Percentiles rank a stretch among this genome's conserved stretches.
These are phyloP conservation scores for Aspergillus ochraceus DNA, from an alignment of 2,329 filamentous ascomycete genomes.

Conservation along the genomic window DNA sequence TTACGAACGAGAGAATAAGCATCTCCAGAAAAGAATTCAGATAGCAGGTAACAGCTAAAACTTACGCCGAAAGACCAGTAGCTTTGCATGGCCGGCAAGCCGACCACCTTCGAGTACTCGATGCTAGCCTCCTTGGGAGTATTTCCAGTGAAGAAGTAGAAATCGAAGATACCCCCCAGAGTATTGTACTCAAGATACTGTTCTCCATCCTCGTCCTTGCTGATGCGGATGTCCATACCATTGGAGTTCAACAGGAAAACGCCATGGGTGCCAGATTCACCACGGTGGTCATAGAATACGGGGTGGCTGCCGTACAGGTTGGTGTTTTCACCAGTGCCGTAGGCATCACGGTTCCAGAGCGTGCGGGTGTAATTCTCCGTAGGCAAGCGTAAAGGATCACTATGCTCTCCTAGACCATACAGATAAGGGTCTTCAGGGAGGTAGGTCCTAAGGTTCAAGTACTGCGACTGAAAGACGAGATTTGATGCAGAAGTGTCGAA, in stretches of 20 bases:
- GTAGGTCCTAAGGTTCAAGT: slow-evolving; percentile 69
- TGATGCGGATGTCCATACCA: slow-evolving; percentile 75
- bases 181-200: slow-evolving; percentile 80
- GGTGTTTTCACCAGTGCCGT: slow-evolving; percentile 57
- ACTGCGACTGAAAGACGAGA: slow-evolving; percentile 76
- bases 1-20: too few relatives aligned
- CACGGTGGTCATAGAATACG: slow-evolving; percentile 72
- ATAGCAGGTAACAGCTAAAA: background rate
- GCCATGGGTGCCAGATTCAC: slow-evolving; percentile 56
- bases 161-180: slow-evolving; percentile 73
- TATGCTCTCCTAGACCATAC: slow-evolving; percentile 79
- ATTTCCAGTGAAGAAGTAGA: slow-evolving; percentile 65
- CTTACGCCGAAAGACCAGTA: slow-evolving; percentile 63
- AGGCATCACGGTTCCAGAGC: slow-evolving; percentile 69
- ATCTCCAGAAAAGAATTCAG: background rate
- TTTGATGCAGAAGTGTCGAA: slow-evolving; percentile 69
- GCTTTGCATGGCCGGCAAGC: slow-evolving; percentile 60
- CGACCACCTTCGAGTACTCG: slow-evolving; percentile 61
- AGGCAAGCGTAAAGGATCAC: slow-evolving; percentile 67
- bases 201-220: slow-evolving; percentile 57
- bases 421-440: slow-evolving; percentile 69
- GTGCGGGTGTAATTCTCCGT: slow-evolving; percentile 70
- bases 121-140: slow-evolving; percentile 58
- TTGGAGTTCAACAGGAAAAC: slow-evolving; percentile 73
- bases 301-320: slow-evolving; percentile 76